Evolutionary conservation across 345 rosid genomes (phyloP), one percentile per base, ranked within the genome.

Genomic region (Linum usitatissimum): DNA sequence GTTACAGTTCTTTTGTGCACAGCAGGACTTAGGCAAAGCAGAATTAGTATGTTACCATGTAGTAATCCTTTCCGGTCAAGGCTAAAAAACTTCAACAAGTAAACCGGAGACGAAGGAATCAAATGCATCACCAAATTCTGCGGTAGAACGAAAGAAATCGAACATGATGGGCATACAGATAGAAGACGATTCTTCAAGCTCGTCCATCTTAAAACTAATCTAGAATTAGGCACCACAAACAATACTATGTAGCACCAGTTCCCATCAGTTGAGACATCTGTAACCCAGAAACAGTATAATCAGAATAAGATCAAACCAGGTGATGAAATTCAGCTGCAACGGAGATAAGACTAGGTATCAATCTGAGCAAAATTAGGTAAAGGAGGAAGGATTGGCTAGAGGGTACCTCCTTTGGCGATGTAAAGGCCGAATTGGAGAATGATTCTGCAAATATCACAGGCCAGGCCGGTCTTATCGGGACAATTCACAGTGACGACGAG

Each of bases 231-330:
- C 71, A 81, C 71, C 58, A 91, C 97, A 90, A 89, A 91, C 48
- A 91, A 74, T 1, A 88, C 86, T 28, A 91, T 40, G 71, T 77
- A 88, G 73, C 91, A 91, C 94, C 94, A 88, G 67, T 66, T 82
- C 65, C 94, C 96, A 80, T 91, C 96, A 0, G 94, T 88, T 18
- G 97, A 84, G 65, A 91, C 78, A 86, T 91, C 97, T 91, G 75
- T 42, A 57, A 51, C 14, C 63, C 66, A 55, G 69, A 60, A 34
- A 23, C 28, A 23, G 28, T 23, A 23, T 23, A 23, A 34, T 34
- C 8, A 34, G 38, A 34, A 3, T 3, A 6, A 39, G 45, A 0
- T 39, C 45, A 6, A n/a, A n/a, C n/a, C n/a, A n/a, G n/a, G n/a
- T 42, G 10, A 42, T 42, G 5, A 19, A 55, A 56, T 17, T 30